These are phyloP conservation scores for Ogataea pilisensis DNA, from an alignment of 805 yeast species.

Conservation along the genomic window DNA sequence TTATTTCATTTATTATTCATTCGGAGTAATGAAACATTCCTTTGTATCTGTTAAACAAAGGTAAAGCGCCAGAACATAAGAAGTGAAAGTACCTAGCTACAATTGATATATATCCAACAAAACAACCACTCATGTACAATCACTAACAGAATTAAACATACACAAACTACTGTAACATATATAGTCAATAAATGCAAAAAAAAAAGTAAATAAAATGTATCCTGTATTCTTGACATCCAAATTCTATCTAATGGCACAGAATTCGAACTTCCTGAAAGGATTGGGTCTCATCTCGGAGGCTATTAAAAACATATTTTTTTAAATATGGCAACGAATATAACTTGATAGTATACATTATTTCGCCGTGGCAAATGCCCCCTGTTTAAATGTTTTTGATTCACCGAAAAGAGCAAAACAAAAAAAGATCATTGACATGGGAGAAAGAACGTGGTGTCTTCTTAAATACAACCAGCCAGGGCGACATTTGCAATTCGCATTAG, in stretches of 20 bases:
- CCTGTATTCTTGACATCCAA: conserved; percentile 57
- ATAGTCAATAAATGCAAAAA: not conserved
- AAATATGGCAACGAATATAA: conserved; percentile 62
- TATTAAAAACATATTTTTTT: conserved; percentile 36
- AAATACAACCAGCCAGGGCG: not conserved
- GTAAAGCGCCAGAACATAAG: no score
- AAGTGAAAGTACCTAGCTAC: no score
- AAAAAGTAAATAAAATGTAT: conserved; percentile 18
- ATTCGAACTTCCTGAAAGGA: conserved; percentile 61
- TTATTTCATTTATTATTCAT: no score
- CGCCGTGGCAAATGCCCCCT: conserved; percentile 70
- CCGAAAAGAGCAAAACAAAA: conserved; percentile 3
- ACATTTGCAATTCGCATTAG: not conserved
- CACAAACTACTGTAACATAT: not conserved
- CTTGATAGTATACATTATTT: conserved; percentile 55
- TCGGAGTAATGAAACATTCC: no score
- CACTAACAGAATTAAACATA: no score
- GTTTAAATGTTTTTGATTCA: conserved; percentile 51
- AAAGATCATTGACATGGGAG: not conserved
- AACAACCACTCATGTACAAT: not conserved
- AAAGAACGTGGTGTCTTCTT: not conserved
- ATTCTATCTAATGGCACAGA: conserved; percentile 47
- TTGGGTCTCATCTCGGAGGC: conserved; percentile 50
- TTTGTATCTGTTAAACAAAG: no score
- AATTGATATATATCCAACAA: not conserved